A percentile compares a stretch with the other conserved stretches of the same genome.
Evolutionary conservation across 352 stramenopile genomes (phyloP).

Genomic region (Thraustotheca clavata): DNA sequence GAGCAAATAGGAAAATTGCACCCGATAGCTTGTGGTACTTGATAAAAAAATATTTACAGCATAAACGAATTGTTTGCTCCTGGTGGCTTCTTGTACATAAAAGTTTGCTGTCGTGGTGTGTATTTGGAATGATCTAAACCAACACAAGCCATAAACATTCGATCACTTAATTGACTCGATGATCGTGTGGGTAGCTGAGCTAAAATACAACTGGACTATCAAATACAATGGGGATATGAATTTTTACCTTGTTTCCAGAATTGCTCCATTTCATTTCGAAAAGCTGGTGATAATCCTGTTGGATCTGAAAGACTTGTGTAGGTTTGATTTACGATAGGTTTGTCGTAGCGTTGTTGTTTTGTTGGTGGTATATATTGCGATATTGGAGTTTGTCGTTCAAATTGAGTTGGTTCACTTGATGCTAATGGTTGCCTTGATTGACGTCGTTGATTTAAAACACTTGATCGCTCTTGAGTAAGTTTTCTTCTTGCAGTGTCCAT

Average conservation of each 20-base stretch:
- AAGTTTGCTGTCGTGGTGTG: neutral
- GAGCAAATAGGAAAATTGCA: no score
- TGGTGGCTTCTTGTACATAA: neutral
- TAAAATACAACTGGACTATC: neutral
- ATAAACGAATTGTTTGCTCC: neutral
- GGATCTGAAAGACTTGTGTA: neutral
- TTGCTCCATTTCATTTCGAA: slow-evolving; percentile 14
- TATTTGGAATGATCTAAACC: slow-evolving; percentile 12
- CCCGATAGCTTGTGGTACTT: no score
- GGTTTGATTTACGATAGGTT: neutral
- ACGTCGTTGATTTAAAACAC: neutral
- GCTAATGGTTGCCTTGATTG: neutral
- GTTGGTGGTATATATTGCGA: neutral
- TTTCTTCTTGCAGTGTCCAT: slow-evolving; percentile 10
- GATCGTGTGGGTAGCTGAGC: neutral
- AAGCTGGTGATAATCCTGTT: slow-evolving; percentile 6
- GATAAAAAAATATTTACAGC: no score
- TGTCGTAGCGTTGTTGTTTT: neutral
- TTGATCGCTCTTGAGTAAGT: neutral
- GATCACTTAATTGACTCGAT: neutral
- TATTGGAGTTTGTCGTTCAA: neutral
- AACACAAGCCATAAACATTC: slow-evolving; percentile 17
- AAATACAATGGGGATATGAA: neutral
- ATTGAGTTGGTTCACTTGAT: neutral
- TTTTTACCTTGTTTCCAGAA: slow-evolving; percentile 13